These are phyloP conservation scores for Limnanthes douglasii DNA, from an alignment of 345 rosid species.

Conservation along the genomic window DNA sequence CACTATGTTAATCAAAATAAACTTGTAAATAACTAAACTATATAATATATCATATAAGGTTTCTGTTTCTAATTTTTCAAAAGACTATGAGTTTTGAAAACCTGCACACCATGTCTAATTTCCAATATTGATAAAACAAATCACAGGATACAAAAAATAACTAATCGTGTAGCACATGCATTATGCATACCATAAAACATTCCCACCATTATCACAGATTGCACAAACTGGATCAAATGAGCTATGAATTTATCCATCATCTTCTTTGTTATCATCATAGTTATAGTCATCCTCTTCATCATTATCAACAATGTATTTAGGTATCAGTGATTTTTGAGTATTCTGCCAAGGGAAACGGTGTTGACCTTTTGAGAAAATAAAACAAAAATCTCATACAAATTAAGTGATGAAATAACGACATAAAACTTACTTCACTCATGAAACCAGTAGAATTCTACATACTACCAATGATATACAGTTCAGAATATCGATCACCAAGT, in stretches of 20 bases:
- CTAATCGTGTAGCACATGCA: neutral
- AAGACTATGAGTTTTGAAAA: conserved; percentile 5
- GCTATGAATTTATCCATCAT: conserved; percentile 9
- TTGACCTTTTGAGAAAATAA: neutral
- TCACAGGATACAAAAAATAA: too few relatives aligned
- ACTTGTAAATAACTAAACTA: neutral
- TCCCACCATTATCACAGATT: conserved; percentile 67
- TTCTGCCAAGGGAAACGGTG: conserved; percentile 11
- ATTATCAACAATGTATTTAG: conserved; percentile 18
- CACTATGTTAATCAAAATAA: neutral
- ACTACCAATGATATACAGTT: conserved; percentile 9
- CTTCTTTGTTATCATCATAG: conserved; percentile 12
- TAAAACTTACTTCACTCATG: conserved; percentile 5
- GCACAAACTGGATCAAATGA: conserved; percentile 45
- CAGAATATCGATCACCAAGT: conserved; percentile 9
- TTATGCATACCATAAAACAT: conserved; percentile 38
- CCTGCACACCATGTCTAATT: neutral
- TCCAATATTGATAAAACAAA: neutral
- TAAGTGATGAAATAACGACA: neutral
- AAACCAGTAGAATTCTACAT: neutral
- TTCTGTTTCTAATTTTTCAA: conserved; percentile 1
- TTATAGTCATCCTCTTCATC: conserved; percentile 13
- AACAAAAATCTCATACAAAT: neutral
- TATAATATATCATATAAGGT: too few relatives aligned
- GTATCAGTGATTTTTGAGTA: conserved; percentile 6